Evolutionary conservation across 805 yeast species (phyloP), one percentile per base, ranked within the genome.

Genomic region (Saturnispora saitoi): DNA sequence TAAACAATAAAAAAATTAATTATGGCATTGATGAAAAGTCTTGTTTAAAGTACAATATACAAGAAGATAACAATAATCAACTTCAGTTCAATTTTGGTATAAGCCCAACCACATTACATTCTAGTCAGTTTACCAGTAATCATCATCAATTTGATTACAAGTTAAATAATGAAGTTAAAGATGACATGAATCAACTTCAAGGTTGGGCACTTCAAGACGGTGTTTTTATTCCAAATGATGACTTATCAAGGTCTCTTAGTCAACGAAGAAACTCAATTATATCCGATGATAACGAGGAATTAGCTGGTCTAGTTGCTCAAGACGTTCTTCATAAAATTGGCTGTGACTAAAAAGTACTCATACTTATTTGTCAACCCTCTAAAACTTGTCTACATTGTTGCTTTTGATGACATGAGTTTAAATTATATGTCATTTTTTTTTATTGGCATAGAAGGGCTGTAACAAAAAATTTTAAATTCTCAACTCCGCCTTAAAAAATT

Each of bases 301-400:
- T 56, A 11, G 60, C 57, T 3, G 55, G 54, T 45, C 45, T 58
- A 9, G 55, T 58, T 15, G 60, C 60, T 28, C 40, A 51, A 19
- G 61, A 58, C 47, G 59, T 58, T 32, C 51, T 58, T 5, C 55
- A 52, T 38, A 49, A 58, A 30, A 43, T 57, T 37, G 45, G 39
- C 9, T 37, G 41, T n/a, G 30, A 12, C 17, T 37, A 14, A 37
- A 8, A 6, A n/a, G n/a, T n/a, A n/a, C n/a, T 1, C 4, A 37
- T 15, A 20, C 41, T 14, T 14, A 8, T 37, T 20, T 29, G 22
- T 6, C n/a, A n/a, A 15, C 8, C 26, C 41, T n/a, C 41, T 29
- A 37, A 37, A 20, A 29, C 11, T 42, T 3, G 28, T 5, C 17
- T 19, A 19, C 20, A 9, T 11, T 34, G 28, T 4, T 6, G 28